Conservation (phyloP, 2,329 filamentous ascomycete genomes). For the Claviceps sp. region DNA sequence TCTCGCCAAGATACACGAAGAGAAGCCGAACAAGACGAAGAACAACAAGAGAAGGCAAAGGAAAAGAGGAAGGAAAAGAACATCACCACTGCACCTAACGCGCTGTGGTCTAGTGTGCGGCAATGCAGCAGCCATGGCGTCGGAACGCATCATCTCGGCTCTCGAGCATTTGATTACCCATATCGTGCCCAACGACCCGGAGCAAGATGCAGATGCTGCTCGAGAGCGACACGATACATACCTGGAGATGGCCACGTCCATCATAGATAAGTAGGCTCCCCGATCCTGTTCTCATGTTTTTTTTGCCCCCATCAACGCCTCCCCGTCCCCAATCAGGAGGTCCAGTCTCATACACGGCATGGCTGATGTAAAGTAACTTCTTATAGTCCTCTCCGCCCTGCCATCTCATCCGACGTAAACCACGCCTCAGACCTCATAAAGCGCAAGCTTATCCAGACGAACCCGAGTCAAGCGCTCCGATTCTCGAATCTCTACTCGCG, state of each 20-base stretch:
- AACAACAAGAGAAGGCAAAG: not conserved
- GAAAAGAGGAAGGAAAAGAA: not conserved
- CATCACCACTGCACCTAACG: not conserved
- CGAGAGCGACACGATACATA: constrained; percentile 56
- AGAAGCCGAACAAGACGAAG: not conserved
- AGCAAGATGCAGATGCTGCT: constrained; percentile 52
- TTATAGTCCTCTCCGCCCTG: constrained; percentile 34
- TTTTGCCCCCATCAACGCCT: not conserved
- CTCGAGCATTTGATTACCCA: constrained; percentile 67
- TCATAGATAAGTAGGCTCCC: constrained; percentile 33
- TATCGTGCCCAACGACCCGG: constrained; percentile 51
- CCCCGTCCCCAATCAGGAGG: not conserved
- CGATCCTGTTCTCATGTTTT: not conserved
- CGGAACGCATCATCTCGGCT: constrained; percentile 61
- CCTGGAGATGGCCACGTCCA: constrained; percentile 36
- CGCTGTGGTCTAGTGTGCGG: constrained; percentile 18
- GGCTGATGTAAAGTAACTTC: not conserved
- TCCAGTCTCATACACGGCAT: not conserved
- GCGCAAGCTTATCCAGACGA: constrained; percentile 67
- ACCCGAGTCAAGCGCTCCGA: constrained; percentile 62
- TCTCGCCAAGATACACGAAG: not conserved
- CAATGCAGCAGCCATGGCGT: constrained; percentile 42
- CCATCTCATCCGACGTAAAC: constrained; percentile 61
- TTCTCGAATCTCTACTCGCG: constrained; percentile 88
- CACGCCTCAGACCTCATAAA: constrained; percentile 90